Evolutionary conservation across 129 eudicot genomes (phyloP), one percentile per base, ranked within the genome.

Genomic region (Erigeron canadensis): DNA sequence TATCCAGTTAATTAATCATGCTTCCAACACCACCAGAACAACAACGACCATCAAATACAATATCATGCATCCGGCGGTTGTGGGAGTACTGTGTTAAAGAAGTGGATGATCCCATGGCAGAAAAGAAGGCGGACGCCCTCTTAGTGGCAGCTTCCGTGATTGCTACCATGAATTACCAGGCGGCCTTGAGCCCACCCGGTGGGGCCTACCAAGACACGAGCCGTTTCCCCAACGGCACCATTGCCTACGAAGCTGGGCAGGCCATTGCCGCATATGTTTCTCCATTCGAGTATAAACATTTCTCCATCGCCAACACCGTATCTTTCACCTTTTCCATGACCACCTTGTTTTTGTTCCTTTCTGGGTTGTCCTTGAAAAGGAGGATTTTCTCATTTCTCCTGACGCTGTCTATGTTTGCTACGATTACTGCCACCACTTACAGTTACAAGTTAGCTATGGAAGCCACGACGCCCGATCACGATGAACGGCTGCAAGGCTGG

Each of bases 361-460:
- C 82, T 10, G 82, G 85, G n/a, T 34, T 81, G 15, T 77, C 81
- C 17, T 39, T 68, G 10, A 74, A 57, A 56, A 45, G 73, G 13
- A 23, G 68, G 34, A 34, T 69, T 9, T 41, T 62, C 6, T 51
- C 77, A 63, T 69, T 78, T 60, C 21, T 53, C 34, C 56, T 80
- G 54, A 74, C 51, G 77, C 61, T 46, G 8, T 44, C 61, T 12
- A 81, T 75, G 81, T 81, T 79, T 57, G 28, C 23, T 23, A 75
- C 81, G 4, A 48, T 81, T 4, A 75, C 84, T 0, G 70, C 80
- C 17, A 65, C 75, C 21, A 65, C 86, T 1, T 53, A 69, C 37
- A 74, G 83, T 15, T 74, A 69, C 64, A 77, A 67, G 18, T 7
- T 69, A 8, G 77, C 83, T 1, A 64, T 78, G 41, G 65, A 73